A percentile compares a stretch with the other conserved stretches of the same genome.
Evolutionary conservation across 2,329 filamentous ascomycete genomes (phyloP).

Genomic region (Ophiostoma pallidulum): DNA sequence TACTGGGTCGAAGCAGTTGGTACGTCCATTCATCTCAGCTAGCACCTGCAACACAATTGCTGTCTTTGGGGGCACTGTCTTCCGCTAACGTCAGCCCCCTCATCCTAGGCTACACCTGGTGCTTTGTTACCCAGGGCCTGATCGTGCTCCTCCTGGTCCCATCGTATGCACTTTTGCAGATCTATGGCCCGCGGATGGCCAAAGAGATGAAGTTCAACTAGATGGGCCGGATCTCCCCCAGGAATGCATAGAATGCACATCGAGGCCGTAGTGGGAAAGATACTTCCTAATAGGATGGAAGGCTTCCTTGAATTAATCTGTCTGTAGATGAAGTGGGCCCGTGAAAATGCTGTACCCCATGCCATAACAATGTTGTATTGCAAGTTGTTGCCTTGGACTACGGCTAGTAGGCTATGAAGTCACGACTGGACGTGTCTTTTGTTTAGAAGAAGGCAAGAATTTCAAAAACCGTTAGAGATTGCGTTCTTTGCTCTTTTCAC

Average conservation of each 20-base stretch:
- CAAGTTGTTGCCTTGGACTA: not conserved
- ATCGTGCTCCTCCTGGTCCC: slow-evolving; percentile 6
- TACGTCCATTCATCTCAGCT: not conserved
- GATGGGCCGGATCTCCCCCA: not conserved
- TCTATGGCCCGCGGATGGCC: not conserved
- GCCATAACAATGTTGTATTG: no score
- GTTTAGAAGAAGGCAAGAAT: no score
- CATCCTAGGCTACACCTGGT: slow-evolving; percentile 1
- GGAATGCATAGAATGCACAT: no score
- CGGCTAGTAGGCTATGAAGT: not conserved
- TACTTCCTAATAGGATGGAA: no score
- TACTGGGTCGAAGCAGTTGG: slow-evolving; percentile 4
- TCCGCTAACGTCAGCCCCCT: not conserved
- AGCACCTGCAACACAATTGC: no score
- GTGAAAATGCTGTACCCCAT: no score
- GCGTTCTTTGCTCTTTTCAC: not conserved
- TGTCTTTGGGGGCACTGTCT: not conserved
- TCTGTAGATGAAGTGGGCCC: no score
- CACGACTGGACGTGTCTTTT: not conserved
- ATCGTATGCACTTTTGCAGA: not conserved
- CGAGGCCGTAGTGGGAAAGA: no score
- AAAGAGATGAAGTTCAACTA: slow-evolving; percentile 1
- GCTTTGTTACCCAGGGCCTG: slow-evolving; percentile 2
- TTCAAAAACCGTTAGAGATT: no score
- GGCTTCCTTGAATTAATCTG: no score